Base-by-base conservation (phyloP, 1,284 basidiomycete genomes). In the Kalmanozyma brasiliensis region DNA sequence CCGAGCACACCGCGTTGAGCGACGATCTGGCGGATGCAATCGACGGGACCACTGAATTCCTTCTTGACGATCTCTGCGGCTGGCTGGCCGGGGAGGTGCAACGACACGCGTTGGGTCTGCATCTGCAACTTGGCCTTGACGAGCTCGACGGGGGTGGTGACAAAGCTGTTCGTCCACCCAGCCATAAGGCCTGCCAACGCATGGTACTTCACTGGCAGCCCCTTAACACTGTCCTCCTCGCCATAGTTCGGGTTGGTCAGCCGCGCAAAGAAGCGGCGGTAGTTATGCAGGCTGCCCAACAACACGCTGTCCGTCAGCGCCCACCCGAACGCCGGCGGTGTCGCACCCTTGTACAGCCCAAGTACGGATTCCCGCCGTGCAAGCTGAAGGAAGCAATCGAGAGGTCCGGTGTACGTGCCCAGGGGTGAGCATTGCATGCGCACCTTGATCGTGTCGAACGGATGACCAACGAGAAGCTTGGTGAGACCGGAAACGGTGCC, bases 281-380 rank as follows among this genome's bases (percentile, higher is more conserved):
- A 76, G 42, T 74, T 77, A 33, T 84, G 82, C 42, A 92, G 82
- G 4, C 89, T 90, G 4, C 91, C 90, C 47, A 92, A 84, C 8
- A 92, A 84, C 9, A 91, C 83, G 14, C 89, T 88, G 77, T 92
- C 91, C 38, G 90, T 89, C 35, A 88, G 85, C 8, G 89, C 88
- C 90, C 90, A 91, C 2, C 89, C 90, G 4, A 91, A 84, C 17
- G 89, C 89, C 2, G 90, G 90, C 6, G 90, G 89, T 2, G 62
- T 60, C 32, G 82, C 83, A 87, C 89, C 85, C 55, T 83, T 83
- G 71, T 83, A 83, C 24, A 83, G 48, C 8, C 81, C 79, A 8
- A 79, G 47, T 2, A 79, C 53, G 0, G 81, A 81, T 62, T 92
- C 90, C 36, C 87, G 87, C 47, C 86, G 84, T 13, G 91, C 82